These are phyloP conservation scores for Mycena capillaripes DNA, from an alignment of 768 basidiomycete genomes.

Conservation along the genomic window DNA sequence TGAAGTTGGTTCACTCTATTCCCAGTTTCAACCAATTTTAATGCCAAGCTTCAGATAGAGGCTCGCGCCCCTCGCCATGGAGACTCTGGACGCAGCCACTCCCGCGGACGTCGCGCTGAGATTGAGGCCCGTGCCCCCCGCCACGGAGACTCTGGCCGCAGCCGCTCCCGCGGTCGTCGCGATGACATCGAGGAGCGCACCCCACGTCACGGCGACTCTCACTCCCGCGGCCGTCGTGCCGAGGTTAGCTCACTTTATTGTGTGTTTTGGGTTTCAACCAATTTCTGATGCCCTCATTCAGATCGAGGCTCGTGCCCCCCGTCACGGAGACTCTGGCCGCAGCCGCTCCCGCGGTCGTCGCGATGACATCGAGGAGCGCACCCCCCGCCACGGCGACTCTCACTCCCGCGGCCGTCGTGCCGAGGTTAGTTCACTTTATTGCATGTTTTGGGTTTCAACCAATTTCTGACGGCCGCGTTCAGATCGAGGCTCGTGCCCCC, in stretches of 20 bases:
- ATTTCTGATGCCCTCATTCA: neutral
- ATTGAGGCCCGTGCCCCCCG: neutral
- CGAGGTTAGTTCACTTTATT: neutral
- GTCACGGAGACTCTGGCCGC: conserved; percentile 13
- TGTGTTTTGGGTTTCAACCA: neutral
- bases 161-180: conserved; percentile 6
- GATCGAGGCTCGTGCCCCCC: conserved; percentile 10
- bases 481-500: conserved; percentile 14
- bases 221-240: conserved; percentile 9
- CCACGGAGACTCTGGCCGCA: no score
- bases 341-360: conserved; percentile 9
- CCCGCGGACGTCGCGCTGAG: conserved; percentile 10
- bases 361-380: neutral
- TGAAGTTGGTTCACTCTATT: neutral
- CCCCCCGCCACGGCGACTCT: conserved; percentile 20
- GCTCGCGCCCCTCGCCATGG: conserved; percentile 26
- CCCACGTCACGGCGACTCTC: conserved; percentile 21
- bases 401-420: conserved; percentile 14
- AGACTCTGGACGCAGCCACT: neutral
- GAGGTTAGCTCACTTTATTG: neutral
- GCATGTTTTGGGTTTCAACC: no score
- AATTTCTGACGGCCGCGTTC: neutral
- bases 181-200: conserved; percentile 4
- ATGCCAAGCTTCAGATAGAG: neutral
- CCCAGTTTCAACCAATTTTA: no score